Conservation (phyloP, 2,329 filamentous ascomycete genomes). For the Mycosphaerella arachidis region DNA sequence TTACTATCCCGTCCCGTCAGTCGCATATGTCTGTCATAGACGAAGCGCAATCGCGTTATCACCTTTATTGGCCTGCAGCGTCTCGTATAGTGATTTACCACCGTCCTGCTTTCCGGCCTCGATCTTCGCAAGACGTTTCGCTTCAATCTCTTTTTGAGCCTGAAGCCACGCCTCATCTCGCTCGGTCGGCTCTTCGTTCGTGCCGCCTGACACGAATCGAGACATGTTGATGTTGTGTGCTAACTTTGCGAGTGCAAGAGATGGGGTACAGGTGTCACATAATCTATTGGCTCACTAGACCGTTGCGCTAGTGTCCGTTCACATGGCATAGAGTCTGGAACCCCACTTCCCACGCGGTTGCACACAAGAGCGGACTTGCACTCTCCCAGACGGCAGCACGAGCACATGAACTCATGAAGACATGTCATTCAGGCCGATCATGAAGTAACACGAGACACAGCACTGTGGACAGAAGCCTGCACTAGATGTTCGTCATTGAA, state of each 20-base stretch:
- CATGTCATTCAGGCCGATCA: no score
- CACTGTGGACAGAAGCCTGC: no score
- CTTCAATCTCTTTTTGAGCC: constrained; percentile 62
- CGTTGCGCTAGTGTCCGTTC: neutral
- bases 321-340: neutral
- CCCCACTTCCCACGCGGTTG: neutral
- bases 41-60: constrained; percentile 10
- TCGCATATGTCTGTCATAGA: constrained; percentile 8
- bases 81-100: constrained; percentile 66
- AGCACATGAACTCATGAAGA: no score
- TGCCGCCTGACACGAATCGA: constrained; percentile 51
- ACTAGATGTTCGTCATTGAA: no score
- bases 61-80: constrained; percentile 80
- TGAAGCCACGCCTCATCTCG: constrained; percentile 58
- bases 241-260: neutral
- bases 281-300: neutral
- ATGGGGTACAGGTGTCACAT: neutral
- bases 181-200: constrained; percentile 44
- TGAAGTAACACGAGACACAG: no score
- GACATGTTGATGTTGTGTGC: constrained; percentile 36
- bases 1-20: constrained; percentile 35
- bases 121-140: constrained; percentile 51
- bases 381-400: no score
- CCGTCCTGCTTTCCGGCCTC: constrained; percentile 46
- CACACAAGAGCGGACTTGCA: neutral